Base-by-base conservation (phyloP, 2,329 filamentous ascomycete species). In the Chaetoscypha palmicola region DNA sequence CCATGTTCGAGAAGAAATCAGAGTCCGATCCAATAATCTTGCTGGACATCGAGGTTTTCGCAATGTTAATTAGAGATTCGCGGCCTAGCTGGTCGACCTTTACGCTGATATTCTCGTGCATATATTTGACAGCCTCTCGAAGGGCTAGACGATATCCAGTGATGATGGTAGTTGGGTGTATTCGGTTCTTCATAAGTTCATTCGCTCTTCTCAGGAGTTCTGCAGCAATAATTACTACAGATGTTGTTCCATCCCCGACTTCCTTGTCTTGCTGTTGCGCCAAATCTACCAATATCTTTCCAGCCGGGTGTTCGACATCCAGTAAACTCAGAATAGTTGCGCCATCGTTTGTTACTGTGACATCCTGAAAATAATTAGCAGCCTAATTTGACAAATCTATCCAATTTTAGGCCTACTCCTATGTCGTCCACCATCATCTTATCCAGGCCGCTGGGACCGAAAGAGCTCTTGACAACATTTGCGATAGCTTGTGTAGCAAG, bases 391-490 rank as follows among this genome's bases (percentile, higher is more conserved):
- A 19, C 33, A 38, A 43, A 38, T 19, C 24, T 33, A 36, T 31
- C 28, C 46, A 28, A 20, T 37, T 38, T 35, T 19, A 45, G 45
- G 59, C 81, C 59, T 78, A 88, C 84, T 63, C 92, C 92, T 66
- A 98, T 97, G 65, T 98, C 92, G 70, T 98, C 92, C 59, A 98
- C 92, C 92, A 98, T 97, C 92, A 98, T 98, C 79, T 98, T 98
- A 67, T 98, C 92, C 55, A 98, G 77, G 38, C 92, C 92, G 51
- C 88, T 95, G 40, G 92, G 92, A 44, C 92, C 92, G 64, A 98
- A 98, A 12, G 92, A 98, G 68, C 87, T 95, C 74, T 95, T 97
- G 67, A 98, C 89, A 48, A 98, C 90, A 80, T 97, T 98, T 60
- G 92, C 85, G 62, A 98, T 97, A 47, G 91, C 89, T 66, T 96